Base-by-base conservation (phyloP, 176 grass and related monocot species). In the Carex myosuroides region DNA sequence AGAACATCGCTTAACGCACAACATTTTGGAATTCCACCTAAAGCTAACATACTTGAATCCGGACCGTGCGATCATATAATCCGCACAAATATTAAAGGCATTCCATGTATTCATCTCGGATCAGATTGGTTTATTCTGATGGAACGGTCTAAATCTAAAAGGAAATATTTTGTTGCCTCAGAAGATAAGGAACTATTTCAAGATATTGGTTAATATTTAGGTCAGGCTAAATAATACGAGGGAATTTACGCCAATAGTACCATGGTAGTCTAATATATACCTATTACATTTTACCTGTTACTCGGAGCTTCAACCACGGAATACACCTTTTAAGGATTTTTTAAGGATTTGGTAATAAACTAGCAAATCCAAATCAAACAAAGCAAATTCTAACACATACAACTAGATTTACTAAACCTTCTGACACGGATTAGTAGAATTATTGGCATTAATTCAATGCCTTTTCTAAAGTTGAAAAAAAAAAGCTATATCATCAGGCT, bases 361-460 rank as follows among this genome's bases (percentile, higher is more conserved):
- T 63, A 63, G 58, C 60, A 82, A 82, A 82, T 64, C 20, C 42
- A 21, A 26, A 50, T 39, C n/a, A 82, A 66, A 82, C 37, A 52
- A 21, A 41, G 4, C 53, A n/a, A 42, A 80, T 20, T 33, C 62
- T 66, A 66, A 83, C 13, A 64, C 79, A 50, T 52, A 81, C 79
- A 64, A 8, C 35, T 81, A 64, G 41, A 44, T 64, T 53, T 62
- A 64, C 37, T 42, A 44, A 56, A 12, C 46, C 54, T 58, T 32
- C 29, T 62, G 79, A 81, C 11, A 81, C n/a, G 32, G 35, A 79
- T 75, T 66, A 79, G 70, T 65, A 85, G 84, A 50, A 33, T 79
- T 61, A 56, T 73, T 32, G 8, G 42, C 24, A 60, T 50, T 50
- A 53, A 39, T 52, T 26, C 10, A 82, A 82, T 48, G 20, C 39